Base-by-base conservation (phyloP, 2,329 filamentous ascomycete species). In the Neofusicoccum cordaticola region DNA sequence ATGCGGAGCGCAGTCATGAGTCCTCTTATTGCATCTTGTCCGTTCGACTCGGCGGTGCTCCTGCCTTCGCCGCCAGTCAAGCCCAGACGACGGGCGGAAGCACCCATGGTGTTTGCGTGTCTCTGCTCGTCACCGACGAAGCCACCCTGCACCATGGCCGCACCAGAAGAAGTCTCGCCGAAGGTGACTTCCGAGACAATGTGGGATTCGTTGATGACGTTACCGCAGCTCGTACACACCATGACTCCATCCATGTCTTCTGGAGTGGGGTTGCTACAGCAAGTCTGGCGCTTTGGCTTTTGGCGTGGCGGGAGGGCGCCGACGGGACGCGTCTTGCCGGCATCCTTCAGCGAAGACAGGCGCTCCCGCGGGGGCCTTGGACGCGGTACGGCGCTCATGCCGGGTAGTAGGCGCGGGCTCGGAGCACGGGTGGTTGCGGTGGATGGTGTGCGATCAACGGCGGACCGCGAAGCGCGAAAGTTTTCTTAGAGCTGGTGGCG, bases 121-220 rank as follows among this genome's bases (percentile, higher is more conserved):
- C 91, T 92, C 73, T 97, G 92, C 75, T 93, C 91, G 66, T 92
- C 91, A 62, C 88, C 90, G 66, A 99, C 88, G 73, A 90, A 96
- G 67, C 89, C 93, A 75, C 95, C 95, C 76, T 97, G 92, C 17
- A 97, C 92, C 58, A 96, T 86, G 61, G 94, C 93, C 56, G 91
- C 92, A 71, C 95, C 95, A 39, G 87, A 88, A 0, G 91, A 87
- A 34, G 88, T 90, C 80, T 99, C 94, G 68, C 93, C 93, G 73
- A 98, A 99, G 22, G 89, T 89, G 67, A 98, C 87, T 76, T 99
- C 95, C 56, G 92, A 87, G 65, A 97, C 93, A 67, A 98, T 97
- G 73, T 96, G 93, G 74, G 88, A 89, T 73, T 96, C 90, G 70
- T 91, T 89, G 64, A 94, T 86, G 69, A 97, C 87, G 66, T 87